Base-by-base conservation (phyloP, 345 rosid species). In the Aquilaria yunnanensis region DNA sequence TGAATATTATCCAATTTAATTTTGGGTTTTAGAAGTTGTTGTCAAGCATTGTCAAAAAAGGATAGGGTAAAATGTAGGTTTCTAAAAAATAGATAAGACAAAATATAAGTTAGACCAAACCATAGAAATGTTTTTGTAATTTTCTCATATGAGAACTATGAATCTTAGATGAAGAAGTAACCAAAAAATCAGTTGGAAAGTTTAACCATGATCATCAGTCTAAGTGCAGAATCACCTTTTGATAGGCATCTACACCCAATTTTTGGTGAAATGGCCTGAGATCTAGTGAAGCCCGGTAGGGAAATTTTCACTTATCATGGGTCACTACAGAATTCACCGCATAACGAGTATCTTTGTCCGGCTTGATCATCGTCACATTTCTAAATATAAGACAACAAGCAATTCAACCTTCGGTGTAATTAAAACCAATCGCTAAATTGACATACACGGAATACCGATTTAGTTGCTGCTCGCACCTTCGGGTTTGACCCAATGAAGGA, bases 211-310 rank as follows among this genome's bases (percentile, higher is more conserved):
- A 16, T 16, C 3, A 14, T 13, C 23, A 0, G 8, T 37, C 43
- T 4, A 2, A 4, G 43, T 37, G 5, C 2, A 4, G 32, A 37
- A 47, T 41, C 33, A 89, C 97, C 86, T 81, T 83, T 13, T 63
- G 66, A 54, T 90, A 90, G 55, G 89, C 96, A 47, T 82, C 91
- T 0, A 63, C 73, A 0, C 95, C 97, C 2, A 88, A 57, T 62
- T 62, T 74, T 4, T 51, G 68, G 0, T 69, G 74, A 16, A 94
- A 85, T 11, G 89, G 82, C 70, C 78, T 69, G 12, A 94, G 92
- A 81, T 86, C 85, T 10, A 88, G 80, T 73, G 85, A 69, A 5
- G 86, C 80, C 96, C 92, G 86, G 62, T 96, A 85, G 9, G 96
- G 93, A 51, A 88, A 83, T 65, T 81, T 88, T 49, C 74, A 67